Conservation (phyloP, 805 yeast genomes). For the Yarrowia bubula region DNA sequence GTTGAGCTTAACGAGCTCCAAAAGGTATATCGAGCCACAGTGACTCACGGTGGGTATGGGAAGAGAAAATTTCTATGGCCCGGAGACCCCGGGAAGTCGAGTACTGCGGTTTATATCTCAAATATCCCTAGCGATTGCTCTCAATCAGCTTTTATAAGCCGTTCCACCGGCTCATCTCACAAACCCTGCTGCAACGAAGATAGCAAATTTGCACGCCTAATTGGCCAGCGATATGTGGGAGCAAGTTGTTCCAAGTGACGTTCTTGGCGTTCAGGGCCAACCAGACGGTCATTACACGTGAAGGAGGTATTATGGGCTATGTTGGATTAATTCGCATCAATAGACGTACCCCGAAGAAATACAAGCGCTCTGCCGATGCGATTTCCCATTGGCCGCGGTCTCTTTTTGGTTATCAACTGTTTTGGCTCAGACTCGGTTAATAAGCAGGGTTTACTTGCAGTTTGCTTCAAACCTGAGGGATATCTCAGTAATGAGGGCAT, state of each 20-base stretch:
- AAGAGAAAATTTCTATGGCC: too few species aligned
- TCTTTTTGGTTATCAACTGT: neutral
- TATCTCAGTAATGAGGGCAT: neutral
- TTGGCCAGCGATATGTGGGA: slow-evolving; percentile 24
- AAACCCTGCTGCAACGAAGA: slow-evolving; percentile 20
- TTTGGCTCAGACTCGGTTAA: slow-evolving; percentile 7
- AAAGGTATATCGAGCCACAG: neutral
- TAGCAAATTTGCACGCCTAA: slow-evolving; percentile 23
- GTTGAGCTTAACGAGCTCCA: neutral
- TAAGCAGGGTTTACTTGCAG: neutral
- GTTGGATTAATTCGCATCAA: neutral
- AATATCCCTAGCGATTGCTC: neutral
- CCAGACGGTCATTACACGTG: neutral
- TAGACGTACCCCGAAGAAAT: neutral
- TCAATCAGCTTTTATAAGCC: too few species aligned
- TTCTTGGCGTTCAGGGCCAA: neutral
- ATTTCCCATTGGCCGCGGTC: neutral
- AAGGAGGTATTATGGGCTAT: neutral
- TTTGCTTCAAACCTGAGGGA: neutral
- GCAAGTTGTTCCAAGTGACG: slow-evolving; percentile 13
- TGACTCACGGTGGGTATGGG: neutral
- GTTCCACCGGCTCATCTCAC: neutral
- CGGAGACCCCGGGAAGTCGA: too few species aligned
- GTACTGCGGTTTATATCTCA: too few species aligned
- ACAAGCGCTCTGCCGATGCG: too few species aligned